phyloP scores from a whole-genome alignment of 176 grass and related monocot species.

The Rhynchospora breviuscula region DNA sequence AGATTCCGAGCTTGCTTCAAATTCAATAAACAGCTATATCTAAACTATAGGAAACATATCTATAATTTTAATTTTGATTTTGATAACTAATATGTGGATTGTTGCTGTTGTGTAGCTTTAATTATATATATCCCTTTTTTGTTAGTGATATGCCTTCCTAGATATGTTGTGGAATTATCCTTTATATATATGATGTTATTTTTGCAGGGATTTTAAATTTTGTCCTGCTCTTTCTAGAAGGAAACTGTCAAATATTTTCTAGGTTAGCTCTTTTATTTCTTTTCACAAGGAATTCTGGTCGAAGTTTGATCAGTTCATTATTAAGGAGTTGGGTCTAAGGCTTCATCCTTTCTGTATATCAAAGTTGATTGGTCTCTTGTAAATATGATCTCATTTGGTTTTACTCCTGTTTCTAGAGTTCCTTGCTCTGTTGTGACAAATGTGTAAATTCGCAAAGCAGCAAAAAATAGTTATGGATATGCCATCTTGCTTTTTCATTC shows the following conservation, averaged over 20 bases:
- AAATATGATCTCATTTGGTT: constrained; percentile 15
- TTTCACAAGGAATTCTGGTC: background rate
- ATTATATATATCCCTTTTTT: background rate
- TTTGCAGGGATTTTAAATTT: constrained; percentile 6
- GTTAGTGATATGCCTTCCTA: background rate
- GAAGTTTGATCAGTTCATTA: constrained; percentile 12
- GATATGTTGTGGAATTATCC: background rate
- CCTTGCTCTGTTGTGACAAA: background rate
- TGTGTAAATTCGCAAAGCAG: background rate
- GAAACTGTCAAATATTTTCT: background rate
- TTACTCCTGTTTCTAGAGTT: background rate
- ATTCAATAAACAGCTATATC: background rate
- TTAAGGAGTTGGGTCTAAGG: background rate
- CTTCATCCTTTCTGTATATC: background rate
- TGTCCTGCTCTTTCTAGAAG: background rate
- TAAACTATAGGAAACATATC: background rate
- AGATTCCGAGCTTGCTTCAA: background rate
- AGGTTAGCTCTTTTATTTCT: background rate
- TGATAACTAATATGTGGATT: background rate
- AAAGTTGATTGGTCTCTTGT: background rate
- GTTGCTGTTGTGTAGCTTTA: background rate
- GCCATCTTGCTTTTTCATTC: background rate
- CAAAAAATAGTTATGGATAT: background rate
- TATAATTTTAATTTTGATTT: background rate
- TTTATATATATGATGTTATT: background rate